Percentiles rank a stretch among this genome's conserved stretches.
phyloP scores from a whole-genome alignment of 2,329 filamentous ascomycete genomes.

The Chrysosporium queenslandicum region DNA sequence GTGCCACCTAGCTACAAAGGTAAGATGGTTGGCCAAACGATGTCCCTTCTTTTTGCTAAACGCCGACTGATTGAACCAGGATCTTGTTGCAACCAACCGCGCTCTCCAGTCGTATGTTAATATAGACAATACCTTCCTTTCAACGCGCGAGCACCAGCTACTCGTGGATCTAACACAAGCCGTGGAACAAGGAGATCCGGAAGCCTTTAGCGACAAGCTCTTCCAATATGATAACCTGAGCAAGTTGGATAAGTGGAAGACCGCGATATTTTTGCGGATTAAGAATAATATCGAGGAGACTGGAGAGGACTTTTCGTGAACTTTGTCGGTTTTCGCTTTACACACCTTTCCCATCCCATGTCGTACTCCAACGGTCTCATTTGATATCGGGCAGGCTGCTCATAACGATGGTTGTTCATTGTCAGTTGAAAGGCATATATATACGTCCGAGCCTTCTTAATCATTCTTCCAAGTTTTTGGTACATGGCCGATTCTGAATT shows the following conservation, averaged over 20 bases:
- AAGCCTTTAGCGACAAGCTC: constrained; percentile 73
- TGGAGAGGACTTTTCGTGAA: constrained; percentile 57
- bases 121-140: constrained; percentile 64
- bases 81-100: constrained; percentile 66
- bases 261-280: constrained; percentile 66
- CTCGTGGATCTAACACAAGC: constrained; percentile 65
- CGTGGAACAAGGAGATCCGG: constrained; percentile 67
- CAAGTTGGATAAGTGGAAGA: constrained; percentile 97
- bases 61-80: constrained; percentile 32
- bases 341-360: too few relatives aligned
- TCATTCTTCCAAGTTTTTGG: background rate
- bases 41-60: background rate
- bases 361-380: background rate
- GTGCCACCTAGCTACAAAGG: constrained; percentile 65
- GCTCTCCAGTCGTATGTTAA: constrained; percentile 76
- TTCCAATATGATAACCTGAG: constrained; percentile 87
- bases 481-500: background rate
- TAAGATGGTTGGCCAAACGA: constrained; percentile 25
- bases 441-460: background rate
- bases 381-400: background rate
- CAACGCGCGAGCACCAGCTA: constrained; percentile 71
- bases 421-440: background rate
- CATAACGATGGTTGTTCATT: background rate
- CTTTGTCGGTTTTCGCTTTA: too few relatives aligned
- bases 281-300: constrained; percentile 72